Evolutionary conservation across 768 basidiomycete genomes (phyloP).

Genomic region (Melanogaster broomeanus): DNA sequence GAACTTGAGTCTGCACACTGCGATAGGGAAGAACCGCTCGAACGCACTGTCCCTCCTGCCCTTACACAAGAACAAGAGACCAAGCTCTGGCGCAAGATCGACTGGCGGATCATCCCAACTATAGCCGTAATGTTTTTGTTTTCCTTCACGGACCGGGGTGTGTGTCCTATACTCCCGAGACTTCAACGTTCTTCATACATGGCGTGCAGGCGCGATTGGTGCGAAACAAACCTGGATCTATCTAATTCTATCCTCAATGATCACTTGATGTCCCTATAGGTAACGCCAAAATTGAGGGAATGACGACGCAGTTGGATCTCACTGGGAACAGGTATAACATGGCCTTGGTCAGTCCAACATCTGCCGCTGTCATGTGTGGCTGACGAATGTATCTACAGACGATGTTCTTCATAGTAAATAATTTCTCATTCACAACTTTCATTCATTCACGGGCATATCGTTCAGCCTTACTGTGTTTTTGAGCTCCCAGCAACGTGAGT

Average conservation of each 20-base stretch:
- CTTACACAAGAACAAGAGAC: constrained; percentile 44
- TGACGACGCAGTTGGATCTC: constrained; percentile 55
- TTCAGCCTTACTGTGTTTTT: constrained; percentile 40
- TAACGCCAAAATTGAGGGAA: constrained; percentile 68
- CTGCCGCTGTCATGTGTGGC: background rate
- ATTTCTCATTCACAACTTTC: background rate
- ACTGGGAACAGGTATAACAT: constrained; percentile 65
- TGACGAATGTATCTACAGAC: constrained; percentile 41
- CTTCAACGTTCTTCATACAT: background rate
- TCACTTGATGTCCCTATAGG: constrained; percentile 29
- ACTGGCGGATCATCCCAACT: constrained; percentile 59
- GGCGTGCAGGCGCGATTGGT: constrained; percentile 56
- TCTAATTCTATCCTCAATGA: background rate
- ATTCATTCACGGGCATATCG: background rate
- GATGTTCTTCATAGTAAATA: constrained; percentile 67
- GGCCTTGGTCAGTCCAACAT: constrained; percentile 47
- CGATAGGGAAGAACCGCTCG: background rate
- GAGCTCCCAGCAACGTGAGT: constrained; percentile 70
- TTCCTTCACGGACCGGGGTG: constrained; percentile 65
- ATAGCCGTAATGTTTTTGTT: constrained; percentile 60
- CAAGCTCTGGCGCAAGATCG: constrained; percentile 59
- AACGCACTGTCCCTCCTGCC: background rate
- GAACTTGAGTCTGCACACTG: too few species aligned
- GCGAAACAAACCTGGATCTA: constrained; percentile 4
- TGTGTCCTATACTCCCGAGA: constrained; percentile 2